Conservation (phyloP, 2,329 filamentous ascomycete genomes). For the Ophiostoma quercus region DNA sequence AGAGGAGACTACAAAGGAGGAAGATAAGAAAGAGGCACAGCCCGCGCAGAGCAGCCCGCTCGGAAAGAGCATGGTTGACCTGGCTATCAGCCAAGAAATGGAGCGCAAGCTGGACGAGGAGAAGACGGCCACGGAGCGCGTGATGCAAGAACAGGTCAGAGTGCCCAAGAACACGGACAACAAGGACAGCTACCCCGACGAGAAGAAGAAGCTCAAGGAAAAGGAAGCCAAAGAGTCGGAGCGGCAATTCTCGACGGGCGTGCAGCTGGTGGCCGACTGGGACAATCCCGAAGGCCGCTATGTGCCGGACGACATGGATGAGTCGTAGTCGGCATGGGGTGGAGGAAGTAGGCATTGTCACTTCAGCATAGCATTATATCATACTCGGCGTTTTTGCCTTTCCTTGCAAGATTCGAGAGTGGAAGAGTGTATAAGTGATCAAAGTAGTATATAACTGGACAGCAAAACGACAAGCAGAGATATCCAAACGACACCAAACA, state of each 20-base stretch:
- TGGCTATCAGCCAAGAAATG: neutral
- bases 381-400: constrained; percentile 3
- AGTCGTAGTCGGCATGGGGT: constrained; percentile 9
- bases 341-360: neutral
- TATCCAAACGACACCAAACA: too few species aligned
- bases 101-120: neutral
- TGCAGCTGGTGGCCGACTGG: constrained; percentile 27
- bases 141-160: constrained; percentile 1
- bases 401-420: too few species aligned
- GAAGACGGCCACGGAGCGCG: neutral
- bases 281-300: constrained; percentile 28
- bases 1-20: neutral
- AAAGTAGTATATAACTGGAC: neutral
- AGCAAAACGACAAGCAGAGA: too few species aligned
- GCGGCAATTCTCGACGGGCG: constrained; percentile 11
- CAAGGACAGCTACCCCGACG: constrained; percentile 5
- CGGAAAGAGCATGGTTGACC: neutral
- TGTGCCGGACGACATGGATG: constrained; percentile 17
- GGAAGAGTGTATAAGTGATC: neutral
- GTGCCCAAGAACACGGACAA: neutral
- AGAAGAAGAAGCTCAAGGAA: neutral
- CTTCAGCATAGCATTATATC: neutral
- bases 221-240: neutral
- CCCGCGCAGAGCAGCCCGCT: neutral
- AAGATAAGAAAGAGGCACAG: neutral